phyloP scores from a whole-genome alignment of 768 basidiomycete species.

The Tricholoma flavovirens region DNA sequence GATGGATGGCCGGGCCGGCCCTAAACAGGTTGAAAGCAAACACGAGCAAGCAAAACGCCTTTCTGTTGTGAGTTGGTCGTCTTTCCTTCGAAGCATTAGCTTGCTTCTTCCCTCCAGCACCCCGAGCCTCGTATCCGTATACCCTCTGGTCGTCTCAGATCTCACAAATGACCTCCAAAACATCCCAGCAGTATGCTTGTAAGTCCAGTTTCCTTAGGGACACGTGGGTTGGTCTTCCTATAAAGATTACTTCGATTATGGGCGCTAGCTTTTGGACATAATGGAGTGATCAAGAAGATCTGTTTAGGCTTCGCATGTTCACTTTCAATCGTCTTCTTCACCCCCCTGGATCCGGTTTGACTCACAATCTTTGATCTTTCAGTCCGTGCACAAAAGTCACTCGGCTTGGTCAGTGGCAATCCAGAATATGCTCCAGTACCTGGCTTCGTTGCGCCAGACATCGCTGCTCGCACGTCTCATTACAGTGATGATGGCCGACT shows the following conservation, averaged over 20 bases:
- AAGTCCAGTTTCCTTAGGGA: slow-evolving; percentile 32
- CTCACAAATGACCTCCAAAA: slow-evolving; percentile 61
- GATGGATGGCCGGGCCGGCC: slow-evolving; percentile 9
- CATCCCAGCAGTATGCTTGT: slow-evolving; percentile 85
- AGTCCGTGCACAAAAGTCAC: slow-evolving; percentile 94
- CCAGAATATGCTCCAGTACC: slow-evolving; percentile 67
- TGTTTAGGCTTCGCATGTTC: background rate
- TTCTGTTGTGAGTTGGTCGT: background rate
- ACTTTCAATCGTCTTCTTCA: background rate
- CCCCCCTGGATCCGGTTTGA: no score
- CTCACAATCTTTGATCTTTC: slow-evolving; percentile 4
- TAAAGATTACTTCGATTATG: slow-evolving; percentile 5
- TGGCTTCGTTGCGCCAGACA: slow-evolving; percentile 62
- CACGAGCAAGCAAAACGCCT: slow-evolving; percentile 9
- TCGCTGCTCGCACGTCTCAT: slow-evolving; percentile 65
- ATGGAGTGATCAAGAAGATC: no score
- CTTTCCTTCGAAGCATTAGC: slow-evolving; percentile 63
- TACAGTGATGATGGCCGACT: slow-evolving; percentile 87
- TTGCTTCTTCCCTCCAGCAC: slow-evolving; percentile 77
- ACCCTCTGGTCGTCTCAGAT: slow-evolving; percentile 25
- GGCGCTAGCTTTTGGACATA: background rate
- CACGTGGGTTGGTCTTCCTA: slow-evolving; percentile 7
- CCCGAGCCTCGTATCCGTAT: slow-evolving; percentile 22
- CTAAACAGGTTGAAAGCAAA: slow-evolving; percentile 9
- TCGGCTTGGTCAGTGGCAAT: slow-evolving; percentile 79